Conservation (phyloP, 495 filamentous ascomycete genomes). For the Podospora pseudopauciseta region DNA sequence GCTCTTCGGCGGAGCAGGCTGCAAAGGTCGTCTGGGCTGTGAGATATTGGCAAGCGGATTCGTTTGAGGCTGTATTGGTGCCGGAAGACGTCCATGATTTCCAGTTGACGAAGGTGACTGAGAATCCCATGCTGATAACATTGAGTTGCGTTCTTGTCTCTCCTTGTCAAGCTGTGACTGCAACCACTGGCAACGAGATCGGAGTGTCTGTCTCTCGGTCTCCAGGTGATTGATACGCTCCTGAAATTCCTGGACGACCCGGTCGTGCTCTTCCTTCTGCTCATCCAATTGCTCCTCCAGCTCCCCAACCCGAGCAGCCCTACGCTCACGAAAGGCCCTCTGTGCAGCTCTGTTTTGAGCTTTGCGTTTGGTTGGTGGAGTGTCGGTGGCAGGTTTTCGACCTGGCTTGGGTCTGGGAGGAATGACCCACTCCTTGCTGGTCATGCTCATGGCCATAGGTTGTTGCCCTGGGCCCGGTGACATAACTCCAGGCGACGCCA, state of each 20-base stretch:
- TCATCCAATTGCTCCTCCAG: constrained; percentile 79
- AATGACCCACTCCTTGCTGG: constrained; percentile 82
- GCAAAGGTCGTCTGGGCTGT: constrained; percentile 22
- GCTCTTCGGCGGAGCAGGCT: constrained; percentile 20
- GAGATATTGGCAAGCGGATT: constrained; percentile 10
- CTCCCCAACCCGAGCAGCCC: constrained; percentile 79
- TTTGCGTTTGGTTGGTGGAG: constrained; percentile 86
- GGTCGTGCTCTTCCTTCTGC: constrained; percentile 48
- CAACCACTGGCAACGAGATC: constrained; percentile 39
- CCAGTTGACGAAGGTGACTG: constrained; percentile 21
- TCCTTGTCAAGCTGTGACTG: constrained; percentile 44
- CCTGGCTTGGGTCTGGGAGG: constrained; percentile 90
- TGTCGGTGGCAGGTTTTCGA: constrained; percentile 86
- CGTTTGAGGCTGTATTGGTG: constrained; percentile 19
- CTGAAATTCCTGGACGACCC: constrained; percentile 43
- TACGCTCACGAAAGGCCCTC: constrained; percentile 81
- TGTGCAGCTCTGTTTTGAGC: constrained; percentile 93
- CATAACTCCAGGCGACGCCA: constrained; percentile 26
- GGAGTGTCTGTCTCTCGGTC: constrained; percentile 43
- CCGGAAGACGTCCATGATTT: not conserved
- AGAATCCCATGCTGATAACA: constrained; percentile 21
- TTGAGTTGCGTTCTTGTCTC: constrained; percentile 28
- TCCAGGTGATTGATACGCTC: constrained; percentile 45
- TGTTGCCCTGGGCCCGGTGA: constrained; percentile 21
- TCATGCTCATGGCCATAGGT: constrained; percentile 47